Evolutionary conservation across 139 green algal genomes (phyloP).

Genomic region (Chlorella sp.): DNA sequence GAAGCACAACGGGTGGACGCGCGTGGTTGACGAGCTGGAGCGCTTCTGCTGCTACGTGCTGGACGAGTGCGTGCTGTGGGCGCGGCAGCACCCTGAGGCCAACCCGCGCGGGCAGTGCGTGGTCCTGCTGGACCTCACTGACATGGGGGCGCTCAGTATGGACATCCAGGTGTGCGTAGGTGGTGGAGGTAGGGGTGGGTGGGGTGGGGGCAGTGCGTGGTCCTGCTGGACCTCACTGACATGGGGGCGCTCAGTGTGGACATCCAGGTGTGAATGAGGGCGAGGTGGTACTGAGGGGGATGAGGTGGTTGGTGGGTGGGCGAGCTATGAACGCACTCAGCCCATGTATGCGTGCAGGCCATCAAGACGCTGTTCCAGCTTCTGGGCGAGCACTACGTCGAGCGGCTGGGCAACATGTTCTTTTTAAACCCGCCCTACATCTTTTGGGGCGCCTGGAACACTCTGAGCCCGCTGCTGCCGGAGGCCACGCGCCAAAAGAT

Average conservation of each 20-base stretch:
- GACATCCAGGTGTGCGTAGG: too few relatives aligned
- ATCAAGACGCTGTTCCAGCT: conserved; percentile 29
- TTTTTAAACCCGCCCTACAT: conserved; percentile 27
- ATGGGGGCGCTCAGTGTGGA: conserved; percentile 29
- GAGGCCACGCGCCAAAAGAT: conserved; percentile 25
- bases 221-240: conserved; percentile 31
- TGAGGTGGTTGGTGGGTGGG: conserved; percentile 10
- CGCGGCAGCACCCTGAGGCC: conserved; percentile 1
- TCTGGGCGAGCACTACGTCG: conserved; percentile 30
- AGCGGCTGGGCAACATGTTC: conserved; percentile 20
- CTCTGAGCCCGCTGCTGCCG: conserved; percentile 22
- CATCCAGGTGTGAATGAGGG: too few relatives aligned
- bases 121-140: conserved; percentile 30
- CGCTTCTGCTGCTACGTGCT: conserved; percentile 28
- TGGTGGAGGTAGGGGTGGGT: too few relatives aligned
- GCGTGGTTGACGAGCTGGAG: conserved; percentile 28
- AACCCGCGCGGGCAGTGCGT: conserved; percentile 25
- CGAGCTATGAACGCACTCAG: too few relatives aligned
- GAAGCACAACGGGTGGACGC: conserved; percentile 21
- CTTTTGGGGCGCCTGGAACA: conserved; percentile 35
- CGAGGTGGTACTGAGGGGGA: too few relatives aligned
- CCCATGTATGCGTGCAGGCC: too few relatives aligned
- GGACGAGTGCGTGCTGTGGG: conserved; percentile 5
- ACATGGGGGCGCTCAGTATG: conserved; percentile 26
- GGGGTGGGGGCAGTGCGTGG: conserved; percentile 11